phyloP scores from a whole-genome alignment of 768 basidiomycete species.

The Boletus coccyginus region DNA sequence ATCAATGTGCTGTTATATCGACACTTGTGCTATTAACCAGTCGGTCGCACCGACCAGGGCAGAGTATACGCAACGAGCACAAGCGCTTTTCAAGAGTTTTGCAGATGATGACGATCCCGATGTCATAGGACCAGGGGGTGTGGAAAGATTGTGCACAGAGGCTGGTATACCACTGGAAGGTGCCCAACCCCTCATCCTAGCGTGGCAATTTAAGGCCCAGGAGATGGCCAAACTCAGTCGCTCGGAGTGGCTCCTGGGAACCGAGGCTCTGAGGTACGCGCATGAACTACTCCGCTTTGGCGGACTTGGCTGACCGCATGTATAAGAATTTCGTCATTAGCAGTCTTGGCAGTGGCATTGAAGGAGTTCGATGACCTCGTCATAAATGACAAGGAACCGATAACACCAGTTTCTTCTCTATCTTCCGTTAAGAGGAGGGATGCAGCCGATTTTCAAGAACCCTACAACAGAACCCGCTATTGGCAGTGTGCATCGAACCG shows the following conservation, averaged over 20 bases:
- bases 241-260: conserved; percentile 69
- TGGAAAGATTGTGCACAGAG: conserved; percentile 68
- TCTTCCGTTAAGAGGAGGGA: conserved; percentile 35
- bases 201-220: conserved; percentile 69
- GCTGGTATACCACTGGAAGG: conserved; percentile 74
- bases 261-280: conserved; percentile 43
- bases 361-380: conserved; percentile 65
- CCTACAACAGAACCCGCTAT: conserved; percentile 57
- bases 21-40: neutral
- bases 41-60: conserved; percentile 7
- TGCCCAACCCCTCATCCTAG: conserved; percentile 63
- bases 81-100: conserved; percentile 59
- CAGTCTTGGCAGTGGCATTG: conserved; percentile 48
- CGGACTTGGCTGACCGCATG: neutral
- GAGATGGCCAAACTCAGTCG: conserved; percentile 73
- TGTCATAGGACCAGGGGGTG: conserved; percentile 69
- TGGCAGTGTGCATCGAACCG: conserved; percentile 46
- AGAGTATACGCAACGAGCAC: conserved; percentile 51
- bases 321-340: conserved; percentile 48
- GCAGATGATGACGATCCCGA: conserved; percentile 48
- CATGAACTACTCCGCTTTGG: neutral
- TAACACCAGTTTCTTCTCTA: conserved; percentile 21
- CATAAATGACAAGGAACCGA: conserved; percentile 43
- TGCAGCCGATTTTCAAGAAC: conserved; percentile 28
- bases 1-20: neutral